Percentiles rank a stretch among this genome's conserved stretches.
phyloP scores from a whole-genome alignment of 495 filamentous ascomycete species.

The Aspergillus cristatus region DNA sequence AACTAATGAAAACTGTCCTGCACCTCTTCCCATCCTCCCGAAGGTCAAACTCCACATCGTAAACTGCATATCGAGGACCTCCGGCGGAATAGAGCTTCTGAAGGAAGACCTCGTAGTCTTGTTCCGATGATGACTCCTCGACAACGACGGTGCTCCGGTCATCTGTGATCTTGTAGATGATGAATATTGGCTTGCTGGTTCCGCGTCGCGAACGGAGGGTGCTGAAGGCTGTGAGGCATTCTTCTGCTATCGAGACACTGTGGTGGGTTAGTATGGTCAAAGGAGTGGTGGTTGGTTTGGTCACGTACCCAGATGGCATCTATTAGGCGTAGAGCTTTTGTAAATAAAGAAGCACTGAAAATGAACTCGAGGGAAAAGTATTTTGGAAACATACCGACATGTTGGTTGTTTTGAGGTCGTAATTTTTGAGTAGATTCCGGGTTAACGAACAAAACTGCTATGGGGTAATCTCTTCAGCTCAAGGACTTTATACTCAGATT shows the following conservation, averaged over 20 bases:
- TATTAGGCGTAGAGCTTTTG: too few species aligned
- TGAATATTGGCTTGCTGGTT: background rate
- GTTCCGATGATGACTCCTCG: slow-evolving; percentile 3
- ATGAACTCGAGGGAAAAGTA: too few species aligned
- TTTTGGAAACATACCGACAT: too few species aligned
- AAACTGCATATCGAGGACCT: slow-evolving; percentile 5
- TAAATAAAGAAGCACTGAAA: too few species aligned
- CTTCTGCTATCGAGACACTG: slow-evolving; percentile 2
- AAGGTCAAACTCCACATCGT: slow-evolving; percentile 6
- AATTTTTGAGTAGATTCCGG: too few species aligned
- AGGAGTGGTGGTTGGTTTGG: too few species aligned
- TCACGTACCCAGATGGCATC: slow-evolving; percentile 4
- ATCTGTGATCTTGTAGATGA: slow-evolving; percentile 7
- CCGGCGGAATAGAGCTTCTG: slow-evolving; percentile 1
- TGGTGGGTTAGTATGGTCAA: background rate
- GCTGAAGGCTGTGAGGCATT: slow-evolving; percentile 3
- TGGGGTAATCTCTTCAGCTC: too few species aligned
- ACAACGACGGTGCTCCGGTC: background rate
- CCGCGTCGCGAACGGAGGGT: background rate
- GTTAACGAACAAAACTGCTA: too few species aligned
- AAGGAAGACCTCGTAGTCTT: slow-evolving; percentile 4
- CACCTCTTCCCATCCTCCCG: slow-evolving; percentile 2
- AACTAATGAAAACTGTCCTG: background rate
- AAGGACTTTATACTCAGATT: too few species aligned
- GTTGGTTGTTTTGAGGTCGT: too few species aligned